These are phyloP conservation scores for Colletotrichum gigasporum DNA, from an alignment of 2,329 filamentous ascomycete species.

Conservation along the genomic window DNA sequence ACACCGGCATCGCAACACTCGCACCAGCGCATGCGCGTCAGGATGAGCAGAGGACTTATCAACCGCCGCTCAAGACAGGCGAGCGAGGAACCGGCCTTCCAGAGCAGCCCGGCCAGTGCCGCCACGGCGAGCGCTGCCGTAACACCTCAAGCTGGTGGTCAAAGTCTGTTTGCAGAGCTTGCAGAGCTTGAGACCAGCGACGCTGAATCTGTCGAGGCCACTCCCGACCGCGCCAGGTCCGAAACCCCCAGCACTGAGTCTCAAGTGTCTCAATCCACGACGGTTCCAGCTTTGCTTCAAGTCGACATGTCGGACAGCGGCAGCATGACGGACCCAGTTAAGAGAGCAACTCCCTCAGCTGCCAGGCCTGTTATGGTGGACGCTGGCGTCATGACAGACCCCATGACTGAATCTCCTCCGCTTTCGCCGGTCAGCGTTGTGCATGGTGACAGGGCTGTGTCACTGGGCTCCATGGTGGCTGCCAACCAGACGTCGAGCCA, in stretches of 20 bases:
- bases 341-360: constrained; percentile 26
- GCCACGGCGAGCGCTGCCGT: constrained; percentile 57
- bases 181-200: constrained; percentile 82
- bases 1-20: constrained; percentile 70
- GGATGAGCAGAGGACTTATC: constrained; percentile 70
- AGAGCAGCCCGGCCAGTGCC: constrained; percentile 69
- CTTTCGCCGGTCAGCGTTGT: constrained; percentile 39
- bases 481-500: constrained; percentile 31
- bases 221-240: constrained; percentile 62
- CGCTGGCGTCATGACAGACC: constrained; percentile 55
- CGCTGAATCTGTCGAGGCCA: constrained; percentile 71
- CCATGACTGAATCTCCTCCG: constrained; percentile 34
- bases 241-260: constrained; percentile 58
- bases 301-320: constrained; percentile 67
- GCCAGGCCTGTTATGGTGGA: constrained; percentile 49
- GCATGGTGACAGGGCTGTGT: constrained; percentile 37
- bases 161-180: constrained; percentile 92
- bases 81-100: constrained; percentile 67
- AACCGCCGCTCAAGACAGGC: constrained; percentile 68
- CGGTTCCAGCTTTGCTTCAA: constrained; percentile 60
- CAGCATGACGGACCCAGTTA: constrained; percentile 69
- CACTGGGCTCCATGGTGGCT: constrained; percentile 53
- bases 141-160: constrained; percentile 63
- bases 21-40: constrained; percentile 77
- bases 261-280: constrained; percentile 52